These are phyloP conservation scores for Suhomyces panamericanus DNA, from an alignment of 1,139 yeast genomes.

Conservation along the genomic window DNA sequence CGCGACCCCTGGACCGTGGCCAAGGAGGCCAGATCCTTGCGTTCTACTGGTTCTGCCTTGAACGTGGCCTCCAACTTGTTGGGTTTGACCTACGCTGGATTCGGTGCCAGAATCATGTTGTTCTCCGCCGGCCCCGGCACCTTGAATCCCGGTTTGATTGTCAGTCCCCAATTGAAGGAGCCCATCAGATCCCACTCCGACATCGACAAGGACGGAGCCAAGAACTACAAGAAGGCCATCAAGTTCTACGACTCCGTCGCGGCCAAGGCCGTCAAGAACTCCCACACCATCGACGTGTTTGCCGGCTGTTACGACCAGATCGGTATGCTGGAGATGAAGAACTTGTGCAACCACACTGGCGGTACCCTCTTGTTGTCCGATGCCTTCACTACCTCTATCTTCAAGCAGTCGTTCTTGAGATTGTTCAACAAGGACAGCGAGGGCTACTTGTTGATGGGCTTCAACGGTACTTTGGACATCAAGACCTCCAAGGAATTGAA, in stretches of 20 bases:
- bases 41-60: conserved; percentile 93
- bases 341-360: conserved; percentile 85
- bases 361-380: conserved; percentile 90
- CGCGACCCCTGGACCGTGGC: conserved; percentile 93
- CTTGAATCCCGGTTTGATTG: conserved; percentile 92
- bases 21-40: conserved; percentile 80
- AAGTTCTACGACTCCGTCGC: conserved; percentile 83
- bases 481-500: conserved; percentile 88
- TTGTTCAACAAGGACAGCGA: conserved; percentile 83
- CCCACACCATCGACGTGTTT: conserved; percentile 88
- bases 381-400: conserved; percentile 95
- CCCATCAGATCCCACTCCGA: conserved; percentile 97
- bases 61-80: conserved; percentile 80
- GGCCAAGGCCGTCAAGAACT: conserved; percentile 68
- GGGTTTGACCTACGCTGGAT: conserved; percentile 84
- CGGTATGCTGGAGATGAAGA: conserved; percentile 96
- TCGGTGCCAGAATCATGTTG: conserved; percentile 87
- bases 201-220: conserved; percentile 83
- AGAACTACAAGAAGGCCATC: conserved; percentile 87
- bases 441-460: conserved; percentile 83
- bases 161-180: conserved; percentile 86
- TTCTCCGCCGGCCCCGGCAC: conserved; percentile 97
- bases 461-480: conserved; percentile 81
- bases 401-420: conserved; percentile 89
- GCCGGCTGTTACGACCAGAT: conserved; percentile 98